Percentiles rank a stretch among this genome's conserved stretches.
These are phyloP conservation scores for Alisma plantagoaquatica DNA, from an alignment of 106 monocot species.

Conservation along the genomic window DNA sequence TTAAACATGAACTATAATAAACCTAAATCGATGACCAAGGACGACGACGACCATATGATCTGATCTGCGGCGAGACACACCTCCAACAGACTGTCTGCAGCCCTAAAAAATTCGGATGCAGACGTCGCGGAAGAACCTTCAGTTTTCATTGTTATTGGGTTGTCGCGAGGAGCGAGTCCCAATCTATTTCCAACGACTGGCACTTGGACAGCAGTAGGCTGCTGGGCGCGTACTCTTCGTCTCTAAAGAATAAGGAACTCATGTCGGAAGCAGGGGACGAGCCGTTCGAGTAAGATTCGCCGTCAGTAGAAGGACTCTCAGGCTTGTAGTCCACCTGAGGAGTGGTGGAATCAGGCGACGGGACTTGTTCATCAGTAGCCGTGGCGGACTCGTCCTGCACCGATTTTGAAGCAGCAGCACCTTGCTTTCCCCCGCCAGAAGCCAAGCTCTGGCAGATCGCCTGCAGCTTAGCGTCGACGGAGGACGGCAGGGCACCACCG, in stretches of 20 bases:
- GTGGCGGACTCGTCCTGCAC: not conserved
- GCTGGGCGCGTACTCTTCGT: constrained; percentile 30
- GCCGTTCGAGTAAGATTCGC: constrained; percentile 4
- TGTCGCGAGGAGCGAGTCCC: constrained; percentile 42
- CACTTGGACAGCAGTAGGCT: constrained; percentile 28
- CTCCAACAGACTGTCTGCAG: too few relatives aligned
- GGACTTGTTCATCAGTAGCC: not conserved
- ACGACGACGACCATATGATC: too few relatives aligned
- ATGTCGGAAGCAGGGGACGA: constrained; percentile 27
- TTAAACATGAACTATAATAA: too few relatives aligned
- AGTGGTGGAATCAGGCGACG: not conserved
- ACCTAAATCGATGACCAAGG: too few relatives aligned
- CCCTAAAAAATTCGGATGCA: too few relatives aligned
- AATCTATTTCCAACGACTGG: constrained; percentile 46
- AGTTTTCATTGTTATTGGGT: too few relatives aligned
- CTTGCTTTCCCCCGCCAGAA: not conserved
- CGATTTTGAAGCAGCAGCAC: too few relatives aligned
- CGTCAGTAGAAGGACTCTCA: constrained; percentile 10
- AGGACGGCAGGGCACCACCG: constrained; percentile 21
- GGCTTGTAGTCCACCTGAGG: constrained; percentile 4
- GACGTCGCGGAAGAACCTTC: too few relatives aligned
- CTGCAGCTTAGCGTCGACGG: constrained; percentile 70
- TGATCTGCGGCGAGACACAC: too few relatives aligned
- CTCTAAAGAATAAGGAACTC: constrained; percentile 29
- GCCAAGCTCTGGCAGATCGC: constrained; percentile 49